These are phyloP conservation scores for Backusella tarrabulga DNA, from an alignment of 192 early-diverging fungal genomes.

Conservation along the genomic window DNA sequence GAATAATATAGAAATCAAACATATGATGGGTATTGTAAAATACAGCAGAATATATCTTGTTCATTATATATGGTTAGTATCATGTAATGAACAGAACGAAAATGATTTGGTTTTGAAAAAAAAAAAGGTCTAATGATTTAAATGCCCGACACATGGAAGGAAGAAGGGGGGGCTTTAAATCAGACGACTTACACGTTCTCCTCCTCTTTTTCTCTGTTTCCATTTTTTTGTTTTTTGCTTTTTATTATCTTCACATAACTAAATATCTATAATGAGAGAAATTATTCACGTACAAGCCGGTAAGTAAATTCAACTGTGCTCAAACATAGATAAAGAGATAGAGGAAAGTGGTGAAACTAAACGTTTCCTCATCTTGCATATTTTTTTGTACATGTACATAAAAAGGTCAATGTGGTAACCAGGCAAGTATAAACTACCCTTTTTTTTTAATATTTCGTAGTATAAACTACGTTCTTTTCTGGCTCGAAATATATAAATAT, in stretches of 20 bases:
- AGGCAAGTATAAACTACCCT: conserved; percentile 7
- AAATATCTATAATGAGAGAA: conserved; percentile 48
- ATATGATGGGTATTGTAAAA: neutral
- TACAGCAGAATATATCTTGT: neutral
- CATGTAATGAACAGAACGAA: neutral
- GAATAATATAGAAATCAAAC: neutral
- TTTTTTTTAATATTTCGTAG: neutral
- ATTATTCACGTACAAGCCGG: conserved; percentile 58
- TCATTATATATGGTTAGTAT: neutral
- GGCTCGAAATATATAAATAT: neutral
- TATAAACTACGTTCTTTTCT: neutral
- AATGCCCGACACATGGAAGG: neutral
- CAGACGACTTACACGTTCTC: conserved; percentile 5
- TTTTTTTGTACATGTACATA: conserved; percentile 10
- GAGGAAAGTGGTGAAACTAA: neutral
- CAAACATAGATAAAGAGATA: neutral
- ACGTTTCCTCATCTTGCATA: neutral
- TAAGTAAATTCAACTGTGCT: conserved; percentile 22
- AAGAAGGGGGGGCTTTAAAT: conserved; percentile 3
- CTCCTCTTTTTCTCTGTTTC: neutral
- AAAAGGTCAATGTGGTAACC: conserved; percentile 55
- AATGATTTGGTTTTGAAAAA: neutral
- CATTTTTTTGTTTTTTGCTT: neutral
- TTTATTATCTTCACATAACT: neutral
- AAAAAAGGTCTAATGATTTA: neutral